Conservation (phyloP, 257 asterid species). For the Gentiana macrophylla region DNA sequence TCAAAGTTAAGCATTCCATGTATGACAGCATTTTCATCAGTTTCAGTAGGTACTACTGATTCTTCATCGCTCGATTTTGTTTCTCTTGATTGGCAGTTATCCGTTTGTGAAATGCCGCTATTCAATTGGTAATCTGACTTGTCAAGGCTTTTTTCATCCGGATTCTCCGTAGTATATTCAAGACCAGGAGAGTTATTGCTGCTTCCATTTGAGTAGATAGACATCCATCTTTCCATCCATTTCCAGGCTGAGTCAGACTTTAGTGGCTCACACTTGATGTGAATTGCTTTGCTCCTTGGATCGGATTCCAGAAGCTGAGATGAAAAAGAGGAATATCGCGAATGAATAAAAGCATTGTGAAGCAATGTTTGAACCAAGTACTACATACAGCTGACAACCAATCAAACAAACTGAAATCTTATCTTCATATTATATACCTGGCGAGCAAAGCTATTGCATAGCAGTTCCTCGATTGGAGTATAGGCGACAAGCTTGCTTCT, state of each 20-base stretch:
- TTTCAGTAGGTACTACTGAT: constrained; percentile 19
- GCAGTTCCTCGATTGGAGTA: constrained; percentile 69
- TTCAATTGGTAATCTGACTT: constrained; percentile 11
- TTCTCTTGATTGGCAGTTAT: constrained; percentile 14
- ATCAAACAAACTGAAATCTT: too few relatives aligned
- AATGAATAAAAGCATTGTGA: constrained; percentile 9
- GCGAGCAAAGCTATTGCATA: constrained; percentile 74
- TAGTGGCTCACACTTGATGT: constrained; percentile 83
- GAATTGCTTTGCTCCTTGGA: constrained; percentile 48
- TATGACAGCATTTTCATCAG: constrained; percentile 20
- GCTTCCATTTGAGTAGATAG: constrained; percentile 44
- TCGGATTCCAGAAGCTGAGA: constrained; percentile 73
- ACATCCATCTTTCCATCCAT: constrained; percentile 97
- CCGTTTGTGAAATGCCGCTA: constrained; percentile 10
- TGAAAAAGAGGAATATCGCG: constrained; percentile 12
- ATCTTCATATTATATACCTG: constrained; percentile 42
- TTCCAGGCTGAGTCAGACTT: constrained; percentile 84
- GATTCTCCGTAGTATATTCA: constrained; percentile 10
- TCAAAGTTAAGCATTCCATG: constrained; percentile 20
- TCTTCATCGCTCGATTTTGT: constrained; percentile 8
- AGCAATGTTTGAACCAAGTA: too few relatives aligned
- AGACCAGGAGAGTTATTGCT: constrained; percentile 20
- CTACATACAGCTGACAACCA: too few relatives aligned
- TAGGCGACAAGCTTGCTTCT: constrained; percentile 19
- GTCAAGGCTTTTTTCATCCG: constrained; percentile 8